phyloP scores from a whole-genome alignment of 257 asterid species.

The Marsdenia floribunda region DNA sequence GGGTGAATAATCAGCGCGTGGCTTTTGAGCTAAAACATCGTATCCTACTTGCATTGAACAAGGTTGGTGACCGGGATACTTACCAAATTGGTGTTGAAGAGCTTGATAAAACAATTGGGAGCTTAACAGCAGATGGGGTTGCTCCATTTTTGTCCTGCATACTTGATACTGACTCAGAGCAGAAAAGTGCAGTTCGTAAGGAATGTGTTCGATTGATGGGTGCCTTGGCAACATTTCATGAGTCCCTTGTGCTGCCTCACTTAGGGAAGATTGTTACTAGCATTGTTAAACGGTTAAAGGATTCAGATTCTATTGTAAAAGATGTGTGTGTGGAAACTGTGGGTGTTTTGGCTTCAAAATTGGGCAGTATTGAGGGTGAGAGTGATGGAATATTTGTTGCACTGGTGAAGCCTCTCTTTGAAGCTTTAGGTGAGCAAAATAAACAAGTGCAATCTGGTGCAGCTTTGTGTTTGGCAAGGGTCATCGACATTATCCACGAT shows the following conservation, averaged over 20 bases:
- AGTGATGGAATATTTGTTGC: constrained; percentile 55
- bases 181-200: constrained; percentile 81
- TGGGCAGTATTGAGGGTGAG: constrained; percentile 50
- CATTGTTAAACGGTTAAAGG: constrained; percentile 87
- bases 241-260: constrained; percentile 51
- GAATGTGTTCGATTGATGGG: constrained; percentile 89
- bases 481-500: constrained; percentile 67
- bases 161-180: constrained; percentile 68
- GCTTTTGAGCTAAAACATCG: constrained; percentile 81
- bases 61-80: constrained; percentile 93
- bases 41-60: constrained; percentile 65
- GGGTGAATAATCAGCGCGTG: constrained; percentile 58
- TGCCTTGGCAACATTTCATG: constrained; percentile 56
- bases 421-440: constrained; percentile 88
- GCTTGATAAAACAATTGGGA: constrained; percentile 63
- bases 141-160: constrained; percentile 75
- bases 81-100: constrained; percentile 80
- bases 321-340: constrained; percentile 79
- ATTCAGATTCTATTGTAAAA: constrained; percentile 78
- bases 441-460: constrained; percentile 81
- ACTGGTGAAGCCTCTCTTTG: constrained; percentile 92
- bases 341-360: constrained; percentile 69
- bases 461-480: constrained; percentile 77
- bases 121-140: constrained; percentile 65
- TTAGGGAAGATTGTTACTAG: constrained; percentile 73